Base-by-base conservation (phyloP, 768 basidiomycete species). In the Tricholoma matsutake region DNA sequence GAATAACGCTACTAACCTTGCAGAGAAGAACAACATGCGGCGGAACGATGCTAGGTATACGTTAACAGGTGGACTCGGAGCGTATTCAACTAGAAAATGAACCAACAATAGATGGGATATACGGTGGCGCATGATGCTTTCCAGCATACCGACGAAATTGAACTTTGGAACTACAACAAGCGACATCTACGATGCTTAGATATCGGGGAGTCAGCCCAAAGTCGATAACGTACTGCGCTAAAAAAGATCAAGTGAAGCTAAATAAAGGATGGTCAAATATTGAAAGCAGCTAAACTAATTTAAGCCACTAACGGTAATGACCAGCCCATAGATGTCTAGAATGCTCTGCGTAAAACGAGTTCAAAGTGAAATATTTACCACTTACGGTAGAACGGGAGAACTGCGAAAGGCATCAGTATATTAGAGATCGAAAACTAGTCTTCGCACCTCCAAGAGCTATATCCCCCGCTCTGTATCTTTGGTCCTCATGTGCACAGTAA, bases 311-410 rank as follows among this genome's bases (percentile, higher is more conserved):
- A 86, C 82, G 69, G 82, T 84, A 60, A 86, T 80, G 18, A 87
- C 79, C 22, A 89, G 69, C 14, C 88, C 87, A 68, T 88, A 89
- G 7, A 88, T 87, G 66, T 89, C 87, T 79, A 49, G 22, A 29
- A 29, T 20, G 13, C 9, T n/a, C 52, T 29, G 18, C 37, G 52
- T 34, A 4, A 28, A 37, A 52, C 39, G 22, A 39, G 49, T 13
- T 8, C 28, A 56, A 32, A n/a, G 51, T 3, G 3, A 29, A 1
- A 43, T n/a, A 39, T 39, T 9, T 35, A 45, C 4, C 39, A 71
- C 83, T 70, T 67, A 87, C 86, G 86, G 69, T 83, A 88, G 8
- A 88, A 65, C 13, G 86, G 86, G 22, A 88, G 74, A 22, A 84
- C 86, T 86, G 34, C 31, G 16, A 34, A n/a, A 53, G 7, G n/a